Evolutionary conservation across 441 rosid genomes (phyloP).

Genomic region (Viola pubescens): DNA sequence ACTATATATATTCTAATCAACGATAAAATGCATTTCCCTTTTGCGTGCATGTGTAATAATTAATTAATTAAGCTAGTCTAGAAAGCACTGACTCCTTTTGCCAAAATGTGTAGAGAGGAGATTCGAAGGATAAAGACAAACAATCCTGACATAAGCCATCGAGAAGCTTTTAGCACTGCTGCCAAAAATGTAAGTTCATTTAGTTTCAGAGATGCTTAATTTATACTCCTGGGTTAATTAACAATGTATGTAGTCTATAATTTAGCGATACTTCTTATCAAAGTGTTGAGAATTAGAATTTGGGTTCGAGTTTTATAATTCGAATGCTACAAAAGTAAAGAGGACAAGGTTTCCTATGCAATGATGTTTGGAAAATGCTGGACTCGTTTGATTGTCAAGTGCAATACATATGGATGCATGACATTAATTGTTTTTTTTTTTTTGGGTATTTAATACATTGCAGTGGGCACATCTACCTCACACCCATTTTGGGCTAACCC

Average conservation of each 20-base stretch:
- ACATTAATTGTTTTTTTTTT: background rate
- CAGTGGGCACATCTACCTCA: slow-evolving; percentile 23
- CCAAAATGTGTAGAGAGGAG: slow-evolving; percentile 29
- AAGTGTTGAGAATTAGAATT: too few species aligned
- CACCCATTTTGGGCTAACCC: slow-evolving; percentile 2
- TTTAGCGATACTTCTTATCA: too few species aligned
- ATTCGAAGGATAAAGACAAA: slow-evolving; percentile 45
- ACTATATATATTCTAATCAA: background rate
- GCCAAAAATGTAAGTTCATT: slow-evolving; percentile 41
- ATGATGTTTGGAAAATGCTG: background rate
- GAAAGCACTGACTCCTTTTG: background rate
- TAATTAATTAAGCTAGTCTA: too few species aligned
- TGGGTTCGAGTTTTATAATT: too few species aligned
- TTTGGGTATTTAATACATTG: background rate
- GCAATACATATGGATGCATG: background rate
- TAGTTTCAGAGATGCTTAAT: background rate
- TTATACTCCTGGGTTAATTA: background rate
- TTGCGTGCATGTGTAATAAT: too few species aligned
- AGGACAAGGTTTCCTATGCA: too few species aligned
- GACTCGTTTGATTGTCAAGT: background rate
- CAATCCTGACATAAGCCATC: slow-evolving; percentile 45
- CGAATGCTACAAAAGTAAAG: too few species aligned
- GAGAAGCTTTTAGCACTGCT: slow-evolving; percentile 49
- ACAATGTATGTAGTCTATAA: too few species aligned
- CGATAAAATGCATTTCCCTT: background rate